phyloP scores from a whole-genome alignment of 805 yeast genomes.

The Yamadazyma ubonensis region DNA sequence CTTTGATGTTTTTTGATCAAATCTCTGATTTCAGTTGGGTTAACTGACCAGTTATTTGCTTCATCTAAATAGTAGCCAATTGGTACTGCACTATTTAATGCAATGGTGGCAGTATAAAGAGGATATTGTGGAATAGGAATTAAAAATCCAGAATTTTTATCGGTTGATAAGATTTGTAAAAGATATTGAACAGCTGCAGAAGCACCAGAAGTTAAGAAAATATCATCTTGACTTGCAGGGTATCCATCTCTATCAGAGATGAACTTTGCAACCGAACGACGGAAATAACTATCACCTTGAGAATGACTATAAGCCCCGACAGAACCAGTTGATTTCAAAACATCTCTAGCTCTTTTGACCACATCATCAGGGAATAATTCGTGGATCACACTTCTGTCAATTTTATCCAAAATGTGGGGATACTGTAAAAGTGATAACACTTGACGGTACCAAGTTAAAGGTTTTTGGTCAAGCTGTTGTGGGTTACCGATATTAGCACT shows the following conservation, averaged over 20 bases:
- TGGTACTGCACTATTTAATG: constrained; percentile 78
- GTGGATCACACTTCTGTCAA: constrained; percentile 9
- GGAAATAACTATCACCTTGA: constrained; percentile 74
- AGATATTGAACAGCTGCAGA: constrained; percentile 88
- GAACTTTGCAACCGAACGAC: constrained; percentile 79
- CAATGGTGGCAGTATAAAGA: constrained; percentile 89
- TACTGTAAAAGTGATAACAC: constrained; percentile 83
- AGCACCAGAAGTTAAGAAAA: constrained; percentile 91
- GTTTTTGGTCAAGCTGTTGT: constrained; percentile 92
- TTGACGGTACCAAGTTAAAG: constrained; percentile 93
- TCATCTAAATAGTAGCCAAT: constrained; percentile 88
- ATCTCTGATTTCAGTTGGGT: constrained; percentile 59
- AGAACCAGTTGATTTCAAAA: constrained; percentile 68
- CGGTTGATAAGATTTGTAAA: constrained; percentile 65
- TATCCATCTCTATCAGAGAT: constrained; percentile 69
- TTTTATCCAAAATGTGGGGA: constrained; percentile 57
- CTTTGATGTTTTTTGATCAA: constrained; percentile 48
- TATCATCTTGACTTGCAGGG: constrained; percentile 61
- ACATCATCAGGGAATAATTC: constrained; percentile 64
- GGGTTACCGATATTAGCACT: constrained; percentile 97
- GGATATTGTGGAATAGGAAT: constrained; percentile 99
- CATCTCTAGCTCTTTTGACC: constrained; percentile 59
- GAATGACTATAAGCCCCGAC: constrained; percentile 95
- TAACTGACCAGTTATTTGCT: constrained; percentile 77
- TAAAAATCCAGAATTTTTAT: constrained; percentile 70